Base-by-base conservation (phyloP, 2,329 filamentous ascomycete species). In the Penicillium sclerotiorum region DNA sequence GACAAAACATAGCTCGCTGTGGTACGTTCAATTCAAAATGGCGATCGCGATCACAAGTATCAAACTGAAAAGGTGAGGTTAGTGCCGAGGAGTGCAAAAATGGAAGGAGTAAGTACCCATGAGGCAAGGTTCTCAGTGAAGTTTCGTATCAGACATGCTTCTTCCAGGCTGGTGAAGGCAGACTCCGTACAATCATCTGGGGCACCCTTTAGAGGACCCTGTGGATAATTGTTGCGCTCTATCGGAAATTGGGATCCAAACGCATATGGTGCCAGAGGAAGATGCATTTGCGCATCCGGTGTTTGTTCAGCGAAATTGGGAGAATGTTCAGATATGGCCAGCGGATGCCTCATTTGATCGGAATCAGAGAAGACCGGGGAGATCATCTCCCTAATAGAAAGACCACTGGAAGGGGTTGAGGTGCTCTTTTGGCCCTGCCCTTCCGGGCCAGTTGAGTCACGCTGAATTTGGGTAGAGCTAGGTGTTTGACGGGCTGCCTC, bases 1-100 rank as follows among this genome's bases (percentile, higher is more conserved):
- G 52, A 22, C 52, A 52, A 20, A 47, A 47, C 20, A 52, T 41
- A 20, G 52, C 52, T 27, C 52, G 21, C 23, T 52, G 49, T 8
- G 52, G 52, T 4, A 55, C 49, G 8, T 33, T 43, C 8, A 49
- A 39, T 22, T 43, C 28, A 42, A 55, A 55, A 38, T 55, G 36
- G 6, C 33, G 45, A 37, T 52, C 49, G 32, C 49, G 43, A 39
- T 55, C 52, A 22, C 45, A 49, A 1, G 38, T 49, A 17, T 55
- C 52, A 17, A 55, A 55, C 49, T 55, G 39, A 5, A 13, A 28
- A 13, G 13, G 13, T 13, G 6, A 28, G n/a, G n/a, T 28, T 28
- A 28, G 13, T 28, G 6, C 9, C 25, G 25, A 28, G 25, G 9
- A 2, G n/a, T 3, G 13, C 3, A 28, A 28, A 13, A 28, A 8